phyloP scores from a whole-genome alignment of 768 basidiomycete genomes.

The Thelephora ganbajun region DNA sequence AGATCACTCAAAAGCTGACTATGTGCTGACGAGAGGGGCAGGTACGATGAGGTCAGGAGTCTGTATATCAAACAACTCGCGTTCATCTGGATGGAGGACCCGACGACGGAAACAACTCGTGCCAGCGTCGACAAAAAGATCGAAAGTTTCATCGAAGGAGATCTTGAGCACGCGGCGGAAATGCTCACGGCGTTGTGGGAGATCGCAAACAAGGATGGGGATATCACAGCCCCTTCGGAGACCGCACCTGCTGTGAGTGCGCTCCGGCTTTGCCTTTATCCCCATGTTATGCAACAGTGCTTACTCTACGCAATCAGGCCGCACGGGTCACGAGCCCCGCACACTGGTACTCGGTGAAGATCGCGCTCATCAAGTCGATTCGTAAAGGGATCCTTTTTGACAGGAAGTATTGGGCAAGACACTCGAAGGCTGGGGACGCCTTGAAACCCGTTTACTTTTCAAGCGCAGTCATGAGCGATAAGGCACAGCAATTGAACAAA shows the following conservation, averaged over 20 bases:
- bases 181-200: not conserved
- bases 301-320: too few relatives aligned
- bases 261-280: too few relatives aligned
- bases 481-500: conserved; percentile 1
- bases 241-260: too few relatives aligned
- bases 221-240: too few relatives aligned
- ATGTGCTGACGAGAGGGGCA: not conserved
- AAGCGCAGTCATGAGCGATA: conserved; percentile 2
- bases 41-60: not conserved
- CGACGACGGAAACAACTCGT: not conserved
- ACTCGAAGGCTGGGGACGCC: too few relatives aligned
- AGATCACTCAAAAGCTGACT: too few relatives aligned
- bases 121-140: not conserved
- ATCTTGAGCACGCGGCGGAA: not conserved
- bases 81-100: too few relatives aligned
- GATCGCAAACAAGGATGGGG: not conserved
- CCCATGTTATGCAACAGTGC: too few relatives aligned
- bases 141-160: not conserved
- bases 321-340: too few relatives aligned
- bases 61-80: not conserved
- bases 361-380: not conserved
- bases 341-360: not conserved
- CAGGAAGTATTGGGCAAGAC: not conserved
- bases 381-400: not conserved
- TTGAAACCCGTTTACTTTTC: conserved; percentile 3